phyloP scores from a whole-genome alignment of 1,139 yeast species.

The Candida frijolesensis region DNA sequence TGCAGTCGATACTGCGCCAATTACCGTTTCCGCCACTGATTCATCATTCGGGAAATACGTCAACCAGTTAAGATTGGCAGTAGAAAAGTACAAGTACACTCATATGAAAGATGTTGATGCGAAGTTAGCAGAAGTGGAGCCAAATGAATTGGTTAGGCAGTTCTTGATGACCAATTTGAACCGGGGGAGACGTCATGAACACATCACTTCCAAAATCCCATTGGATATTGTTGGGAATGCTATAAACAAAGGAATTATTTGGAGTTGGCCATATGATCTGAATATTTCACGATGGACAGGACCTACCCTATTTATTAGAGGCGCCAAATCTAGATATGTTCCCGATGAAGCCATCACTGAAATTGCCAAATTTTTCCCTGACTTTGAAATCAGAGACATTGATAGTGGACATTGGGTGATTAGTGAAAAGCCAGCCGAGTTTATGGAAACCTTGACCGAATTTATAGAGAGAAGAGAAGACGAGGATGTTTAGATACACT shows the following conservation, averaged over 20 bases:
- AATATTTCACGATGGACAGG: constrained; percentile 60
- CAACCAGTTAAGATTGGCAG: constrained; percentile 57
- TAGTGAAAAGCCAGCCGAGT: constrained; percentile 74
- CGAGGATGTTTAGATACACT: constrained; percentile 9
- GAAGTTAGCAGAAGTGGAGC: constrained; percentile 63
- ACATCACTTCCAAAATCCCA: constrained; percentile 61
- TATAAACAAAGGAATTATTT: constrained; percentile 61
- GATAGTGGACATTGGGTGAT: constrained; percentile 93
- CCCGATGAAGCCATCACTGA: constrained; percentile 81
- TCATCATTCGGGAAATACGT: constrained; percentile 68
- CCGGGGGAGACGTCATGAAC: constrained; percentile 42
- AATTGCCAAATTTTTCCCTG: constrained; percentile 79
- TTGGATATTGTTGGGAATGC: constrained; percentile 66
- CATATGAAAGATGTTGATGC: constrained; percentile 70
- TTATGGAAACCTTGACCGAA: constrained; percentile 56
- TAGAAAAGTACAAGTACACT: constrained; percentile 44
- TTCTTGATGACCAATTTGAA: constrained; percentile 75
- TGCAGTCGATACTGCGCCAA: constrained; percentile 90
- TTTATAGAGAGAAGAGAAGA: constrained; percentile 64
- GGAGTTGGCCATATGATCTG: constrained; percentile 77
- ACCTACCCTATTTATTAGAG: constrained; percentile 80
- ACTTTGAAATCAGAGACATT: constrained; percentile 70
- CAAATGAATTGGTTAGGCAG: constrained; percentile 59
- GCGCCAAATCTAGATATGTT: constrained; percentile 74
- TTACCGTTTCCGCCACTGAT: constrained; percentile 59